phyloP scores from a whole-genome alignment of 768 basidiomycete species.

The Tulasnella sp. region DNA sequence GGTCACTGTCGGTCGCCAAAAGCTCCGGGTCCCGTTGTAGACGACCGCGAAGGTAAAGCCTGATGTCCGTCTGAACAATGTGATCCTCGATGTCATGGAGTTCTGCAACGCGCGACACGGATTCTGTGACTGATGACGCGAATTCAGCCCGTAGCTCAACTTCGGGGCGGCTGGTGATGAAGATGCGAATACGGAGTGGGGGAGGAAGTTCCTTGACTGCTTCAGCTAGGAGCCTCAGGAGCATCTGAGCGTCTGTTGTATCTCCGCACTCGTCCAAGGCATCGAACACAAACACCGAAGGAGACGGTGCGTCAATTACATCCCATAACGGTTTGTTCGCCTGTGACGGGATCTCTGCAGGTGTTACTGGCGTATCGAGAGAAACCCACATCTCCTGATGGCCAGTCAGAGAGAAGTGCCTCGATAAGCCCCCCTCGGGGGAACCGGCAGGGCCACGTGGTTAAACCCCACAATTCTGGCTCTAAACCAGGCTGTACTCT shows the following conservation, averaged over 20 bases:
- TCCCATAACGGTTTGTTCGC: slow-evolving; percentile 15
- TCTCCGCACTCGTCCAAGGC: slow-evolving; percentile 29
- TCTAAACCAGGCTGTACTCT: no score
- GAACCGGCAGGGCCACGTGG: no score
- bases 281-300: slow-evolving; percentile 29
- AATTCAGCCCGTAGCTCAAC: slow-evolving; percentile 19
- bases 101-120: neutral
- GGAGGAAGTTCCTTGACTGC: neutral
- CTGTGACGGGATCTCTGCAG: no score
- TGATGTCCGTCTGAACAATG: slow-evolving; percentile 12
- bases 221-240: slow-evolving; percentile 22
- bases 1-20: neutral
- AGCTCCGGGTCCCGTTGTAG: no score
- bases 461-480: no score
- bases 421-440: no score
- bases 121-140: no score
- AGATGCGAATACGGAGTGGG: slow-evolving; percentile 22
- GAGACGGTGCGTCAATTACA: neutral
- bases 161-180: slow-evolving; percentile 28
- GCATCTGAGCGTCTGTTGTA: neutral
- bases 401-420: no score
- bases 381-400: no score
- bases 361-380: no score
- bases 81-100: slow-evolving; percentile 14
- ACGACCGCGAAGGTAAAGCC: slow-evolving; percentile 4